Percentiles rank a stretch among this genome's conserved stretches.
These are phyloP conservation scores for Aspergillus sojae DNA, from an alignment of 2,329 filamentous ascomycete genomes.

Conservation along the genomic window DNA sequence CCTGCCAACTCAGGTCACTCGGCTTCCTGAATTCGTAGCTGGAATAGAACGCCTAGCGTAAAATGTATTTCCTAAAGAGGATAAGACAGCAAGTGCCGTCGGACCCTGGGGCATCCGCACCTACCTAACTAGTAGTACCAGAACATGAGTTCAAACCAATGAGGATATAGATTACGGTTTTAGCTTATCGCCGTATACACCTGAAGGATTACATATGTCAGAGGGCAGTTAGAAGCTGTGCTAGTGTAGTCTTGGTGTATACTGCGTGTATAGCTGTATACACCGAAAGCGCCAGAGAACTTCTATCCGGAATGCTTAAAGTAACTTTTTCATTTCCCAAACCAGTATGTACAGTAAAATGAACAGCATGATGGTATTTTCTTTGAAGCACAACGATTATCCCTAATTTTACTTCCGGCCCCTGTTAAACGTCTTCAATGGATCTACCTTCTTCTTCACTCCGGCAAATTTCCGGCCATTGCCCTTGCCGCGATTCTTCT, in stretches of 20 bases:
- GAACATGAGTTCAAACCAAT: no score
- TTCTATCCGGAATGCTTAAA: background rate
- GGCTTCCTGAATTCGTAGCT: no score
- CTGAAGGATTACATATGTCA: no score
- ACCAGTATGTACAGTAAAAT: background rate
- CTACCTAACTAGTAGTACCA: no score
- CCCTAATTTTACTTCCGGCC: slow-evolving; percentile 32
- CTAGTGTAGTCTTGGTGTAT: background rate
- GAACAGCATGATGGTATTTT: slow-evolving; percentile 1
- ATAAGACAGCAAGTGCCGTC: no score
- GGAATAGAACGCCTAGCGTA: no score
- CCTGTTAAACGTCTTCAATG: slow-evolving; percentile 84
- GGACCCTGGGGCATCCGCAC: no score
- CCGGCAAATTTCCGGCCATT: slow-evolving; percentile 54
- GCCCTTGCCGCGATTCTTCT: slow-evolving; percentile 44
- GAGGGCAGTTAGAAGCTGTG: background rate
- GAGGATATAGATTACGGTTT: no score
- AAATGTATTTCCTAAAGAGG: no score
- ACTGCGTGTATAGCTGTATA: background rate
- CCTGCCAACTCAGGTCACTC: no score
- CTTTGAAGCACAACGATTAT: background rate
- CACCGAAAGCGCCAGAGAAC: background rate
- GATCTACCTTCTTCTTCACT: slow-evolving; percentile 65
- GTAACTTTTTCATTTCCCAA: background rate
- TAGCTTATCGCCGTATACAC: no score